Percentiles rank a stretch among this genome's conserved stretches.
These are phyloP conservation scores for Plasmodium relictum DNA, from an alignment of 169 alveolate species.

Conservation along the genomic window DNA sequence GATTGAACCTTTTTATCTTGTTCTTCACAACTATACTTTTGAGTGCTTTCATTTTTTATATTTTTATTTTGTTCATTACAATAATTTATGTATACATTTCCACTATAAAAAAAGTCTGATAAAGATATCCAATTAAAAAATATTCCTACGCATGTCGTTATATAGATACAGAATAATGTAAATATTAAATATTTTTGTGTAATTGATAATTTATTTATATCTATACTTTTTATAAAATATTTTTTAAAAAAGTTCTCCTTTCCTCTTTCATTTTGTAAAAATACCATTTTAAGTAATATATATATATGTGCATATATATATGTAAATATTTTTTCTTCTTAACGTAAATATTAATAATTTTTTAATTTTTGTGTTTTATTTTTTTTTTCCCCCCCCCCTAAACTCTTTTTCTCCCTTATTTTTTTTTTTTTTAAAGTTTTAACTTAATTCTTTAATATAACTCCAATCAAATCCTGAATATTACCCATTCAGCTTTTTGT, in stretches of 20 bases:
- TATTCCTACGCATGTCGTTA: constrained; percentile 63
- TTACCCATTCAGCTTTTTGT: too few relatives aligned
- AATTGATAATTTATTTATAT: constrained; percentile 37
- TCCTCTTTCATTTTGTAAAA: background rate
- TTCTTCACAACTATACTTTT: constrained; percentile 75
- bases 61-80: constrained; percentile 2
- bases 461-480: too few relatives aligned
- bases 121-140: constrained; percentile 70
- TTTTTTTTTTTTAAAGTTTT: too few relatives aligned
- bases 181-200: constrained; percentile 36
- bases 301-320: too few relatives aligned
- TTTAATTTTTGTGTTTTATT: too few relatives aligned
- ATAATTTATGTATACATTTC: constrained; percentile 52
- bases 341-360: too few relatives aligned
- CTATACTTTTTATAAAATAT: constrained; percentile 15
- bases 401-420: too few relatives aligned
- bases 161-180: constrained; percentile 48
- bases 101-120: constrained; percentile 63
- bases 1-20: constrained; percentile 84
- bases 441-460: too few relatives aligned
- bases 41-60: background rate
- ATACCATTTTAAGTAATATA: background rate
- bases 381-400: too few relatives aligned
- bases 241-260: constrained; percentile 14
- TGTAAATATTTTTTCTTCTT: too few relatives aligned